A percentile compares a stretch with the other conserved stretches of the same genome.
Conservation (phyloP, 192 early-diverging fungal genomes). For the Linnemannia exigua region DNA sequence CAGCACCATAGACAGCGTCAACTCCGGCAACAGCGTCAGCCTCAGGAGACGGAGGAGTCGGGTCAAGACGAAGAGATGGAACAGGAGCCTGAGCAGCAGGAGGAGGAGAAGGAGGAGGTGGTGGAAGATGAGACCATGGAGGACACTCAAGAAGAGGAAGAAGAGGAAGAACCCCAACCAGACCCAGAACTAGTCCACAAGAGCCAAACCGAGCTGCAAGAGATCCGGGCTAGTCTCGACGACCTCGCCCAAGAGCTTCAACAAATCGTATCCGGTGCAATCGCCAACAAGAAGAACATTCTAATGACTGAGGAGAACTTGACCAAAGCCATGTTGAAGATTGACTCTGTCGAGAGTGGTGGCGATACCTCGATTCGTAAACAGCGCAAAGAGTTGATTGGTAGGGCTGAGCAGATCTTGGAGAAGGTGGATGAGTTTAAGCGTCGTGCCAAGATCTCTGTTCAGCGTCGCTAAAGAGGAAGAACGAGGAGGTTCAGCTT, state of each 20-base stretch:
- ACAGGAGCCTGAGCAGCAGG: neutral
- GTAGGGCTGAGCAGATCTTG: slow-evolving; percentile 21
- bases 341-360: slow-evolving; percentile 45
- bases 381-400: slow-evolving; percentile 40
- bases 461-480: neutral
- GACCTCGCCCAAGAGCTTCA: slow-evolving; percentile 19
- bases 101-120: too few relatives aligned
- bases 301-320: slow-evolving; percentile 51
- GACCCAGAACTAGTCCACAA: slow-evolving; percentile 17
- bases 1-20: neutral
- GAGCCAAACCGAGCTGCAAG: slow-evolving; percentile 24
- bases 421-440: slow-evolving; percentile 42
- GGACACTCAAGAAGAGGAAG: neutral
- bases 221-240: slow-evolving; percentile 18
- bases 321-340: slow-evolving; percentile 48
- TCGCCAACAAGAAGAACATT: slow-evolving; percentile 24
- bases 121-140: slow-evolving; percentile 12
- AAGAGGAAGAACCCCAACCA: slow-evolving; percentile 3
- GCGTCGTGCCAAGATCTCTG: slow-evolving; percentile 14
- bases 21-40: neutral
- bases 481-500: too few relatives aligned
- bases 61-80: slow-evolving; percentile 13
- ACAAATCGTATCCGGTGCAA: slow-evolving; percentile 23
- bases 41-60: neutral
- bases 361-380: slow-evolving; percentile 35